phyloP scores from a whole-genome alignment of 192 early-diverging fungal genomes.

The Mortierella claussenii region DNA sequence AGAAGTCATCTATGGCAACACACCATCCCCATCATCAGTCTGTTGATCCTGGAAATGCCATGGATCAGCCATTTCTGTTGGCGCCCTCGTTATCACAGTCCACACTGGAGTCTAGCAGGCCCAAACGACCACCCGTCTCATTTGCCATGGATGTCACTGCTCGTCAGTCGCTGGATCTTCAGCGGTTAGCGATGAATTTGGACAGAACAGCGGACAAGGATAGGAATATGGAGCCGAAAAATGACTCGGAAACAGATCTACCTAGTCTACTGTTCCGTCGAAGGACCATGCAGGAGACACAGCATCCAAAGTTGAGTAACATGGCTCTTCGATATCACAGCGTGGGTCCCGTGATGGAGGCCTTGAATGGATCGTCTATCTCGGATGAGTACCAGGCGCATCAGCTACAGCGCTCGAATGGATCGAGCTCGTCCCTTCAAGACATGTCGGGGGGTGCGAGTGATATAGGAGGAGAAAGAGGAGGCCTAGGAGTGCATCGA shows the following conservation, averaged over 20 bases:
- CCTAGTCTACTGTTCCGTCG: constrained; percentile 34
- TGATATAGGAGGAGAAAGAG: too few relatives aligned
- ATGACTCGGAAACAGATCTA: constrained; percentile 40
- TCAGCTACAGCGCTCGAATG: background rate
- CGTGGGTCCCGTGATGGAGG: constrained; percentile 20
- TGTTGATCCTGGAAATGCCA: constrained; percentile 11
- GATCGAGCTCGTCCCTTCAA: constrained; percentile 14
- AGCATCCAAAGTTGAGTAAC: background rate
- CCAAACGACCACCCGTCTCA: constrained; percentile 5
- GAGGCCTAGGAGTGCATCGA: too few relatives aligned
- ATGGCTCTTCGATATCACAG: constrained; percentile 18
- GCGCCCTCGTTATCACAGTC: constrained; percentile 28
- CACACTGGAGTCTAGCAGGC: constrained; percentile 8
- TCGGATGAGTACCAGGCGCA: background rate
- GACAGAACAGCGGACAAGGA: constrained; percentile 22
- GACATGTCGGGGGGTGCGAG: too few relatives aligned
- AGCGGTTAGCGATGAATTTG: constrained; percentile 18
- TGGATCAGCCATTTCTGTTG: background rate
- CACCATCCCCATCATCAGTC: background rate
- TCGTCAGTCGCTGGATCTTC: constrained; percentile 40
- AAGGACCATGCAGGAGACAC: constrained; percentile 26
- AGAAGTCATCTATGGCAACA: too few relatives aligned
- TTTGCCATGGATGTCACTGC: constrained; percentile 12
- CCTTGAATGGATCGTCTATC: background rate
- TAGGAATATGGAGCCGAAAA: constrained; percentile 3